Evolutionary conservation across 768 basidiomycete genomes (phyloP).

Genomic region (Trametes cingulata): DNA sequence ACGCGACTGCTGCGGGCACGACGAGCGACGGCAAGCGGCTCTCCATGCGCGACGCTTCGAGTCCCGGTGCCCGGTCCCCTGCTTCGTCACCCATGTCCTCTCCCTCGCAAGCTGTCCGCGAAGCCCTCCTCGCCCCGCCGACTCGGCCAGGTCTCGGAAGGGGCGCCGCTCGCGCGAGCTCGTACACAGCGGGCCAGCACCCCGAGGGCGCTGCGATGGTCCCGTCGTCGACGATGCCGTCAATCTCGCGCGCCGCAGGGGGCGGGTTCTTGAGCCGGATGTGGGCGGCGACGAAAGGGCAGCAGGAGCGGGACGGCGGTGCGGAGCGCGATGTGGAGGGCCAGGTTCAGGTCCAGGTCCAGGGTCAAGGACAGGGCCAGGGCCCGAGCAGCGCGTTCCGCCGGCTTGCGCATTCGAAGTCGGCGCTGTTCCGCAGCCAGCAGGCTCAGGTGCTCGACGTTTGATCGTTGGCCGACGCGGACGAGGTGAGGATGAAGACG

Average conservation of each 20-base stretch:
- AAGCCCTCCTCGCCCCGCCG: constrained; percentile 20
- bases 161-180: constrained; percentile 34
- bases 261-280: constrained; percentile 68
- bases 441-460: constrained; percentile 19
- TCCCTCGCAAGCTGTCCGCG: constrained; percentile 26
- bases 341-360: constrained; percentile 21
- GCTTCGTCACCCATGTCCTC: constrained; percentile 23
- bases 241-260: constrained; percentile 17
- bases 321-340: constrained; percentile 24
- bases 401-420: constrained; percentile 46
- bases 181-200: constrained; percentile 1
- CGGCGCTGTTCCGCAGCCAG: constrained; percentile 42
- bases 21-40: constrained; percentile 23
- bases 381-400: constrained; percentile 37
- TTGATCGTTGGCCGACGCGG: not conserved
- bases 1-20: constrained; percentile 17
- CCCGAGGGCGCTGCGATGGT: constrained; percentile 1
- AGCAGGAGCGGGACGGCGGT: constrained; percentile 25
- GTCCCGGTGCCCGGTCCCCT: not conserved
- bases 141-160: constrained; percentile 12
- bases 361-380: constrained; percentile 34
- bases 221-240: constrained; percentile 27
- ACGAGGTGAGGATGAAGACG: constrained; percentile 7
- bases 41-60: constrained; percentile 6
- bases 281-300: constrained; percentile 61